Evolutionary conservation across 345 rosid species (phyloP).

Genomic region (Eucalyptus camaldulensis): DNA sequence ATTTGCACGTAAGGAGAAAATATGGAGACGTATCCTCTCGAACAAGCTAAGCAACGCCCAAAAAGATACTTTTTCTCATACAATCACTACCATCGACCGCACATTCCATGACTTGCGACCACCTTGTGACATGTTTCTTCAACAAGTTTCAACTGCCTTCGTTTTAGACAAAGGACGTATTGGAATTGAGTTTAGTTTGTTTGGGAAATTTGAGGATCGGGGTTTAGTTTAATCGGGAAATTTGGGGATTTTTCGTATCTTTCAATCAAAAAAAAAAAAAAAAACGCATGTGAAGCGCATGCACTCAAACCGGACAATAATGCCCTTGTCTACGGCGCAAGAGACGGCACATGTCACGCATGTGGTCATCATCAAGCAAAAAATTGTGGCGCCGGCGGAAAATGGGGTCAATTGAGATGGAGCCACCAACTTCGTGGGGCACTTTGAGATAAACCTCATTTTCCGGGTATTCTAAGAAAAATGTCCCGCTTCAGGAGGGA

Average conservation of each 20-base stretch:
- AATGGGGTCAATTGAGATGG: neutral
- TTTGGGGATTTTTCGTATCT: neutral
- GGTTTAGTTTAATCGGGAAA: neutral
- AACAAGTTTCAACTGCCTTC: neutral
- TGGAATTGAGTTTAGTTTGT: neutral
- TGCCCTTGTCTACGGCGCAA: neutral
- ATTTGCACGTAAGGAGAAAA: neutral
- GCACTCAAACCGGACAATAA: neutral
- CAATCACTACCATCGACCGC: neutral
- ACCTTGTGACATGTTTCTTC: neutral
- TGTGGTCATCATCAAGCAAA: neutral
- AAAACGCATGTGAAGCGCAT: neutral
- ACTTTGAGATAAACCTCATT: neutral
- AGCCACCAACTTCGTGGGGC: neutral
- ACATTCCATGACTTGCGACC: neutral
- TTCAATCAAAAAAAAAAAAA: no score
- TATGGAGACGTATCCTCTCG: fast-evolving
- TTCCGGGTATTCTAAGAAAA: neutral
- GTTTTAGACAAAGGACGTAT: neutral
- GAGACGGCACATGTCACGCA: neutral
- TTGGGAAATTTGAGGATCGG: neutral
- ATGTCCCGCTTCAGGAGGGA: neutral
- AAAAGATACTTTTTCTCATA: neutral
- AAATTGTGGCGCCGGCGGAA: neutral
- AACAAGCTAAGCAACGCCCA: neutral